A percentile compares a stretch with the other conserved stretches of the same genome.
phyloP scores from a whole-genome alignment of 129 eudicot species.

The Helianthus tuberosus region DNA sequence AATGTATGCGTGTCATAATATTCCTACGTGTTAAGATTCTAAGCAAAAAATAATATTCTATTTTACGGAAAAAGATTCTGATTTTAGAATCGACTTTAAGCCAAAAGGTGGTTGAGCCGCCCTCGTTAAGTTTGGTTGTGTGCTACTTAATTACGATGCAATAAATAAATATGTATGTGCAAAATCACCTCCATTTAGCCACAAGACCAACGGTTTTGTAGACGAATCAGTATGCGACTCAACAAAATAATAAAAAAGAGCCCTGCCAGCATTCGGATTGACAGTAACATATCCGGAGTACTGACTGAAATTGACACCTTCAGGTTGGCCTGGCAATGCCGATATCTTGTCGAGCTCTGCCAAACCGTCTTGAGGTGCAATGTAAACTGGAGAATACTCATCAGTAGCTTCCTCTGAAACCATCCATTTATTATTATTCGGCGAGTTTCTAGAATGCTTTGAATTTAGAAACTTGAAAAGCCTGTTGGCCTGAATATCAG shows the following conservation, averaged over 20 bases:
- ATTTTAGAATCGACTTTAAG: too few species aligned
- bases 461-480: constrained; percentile 23
- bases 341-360: constrained; percentile 32
- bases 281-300: constrained; percentile 44
- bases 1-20: too few species aligned
- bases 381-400: constrained; percentile 25
- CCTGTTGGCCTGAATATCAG: constrained; percentile 25
- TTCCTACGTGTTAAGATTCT: too few species aligned
- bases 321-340: constrained; percentile 38
- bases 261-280: constrained; percentile 37
- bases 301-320: constrained; percentile 32
- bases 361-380: constrained; percentile 36
- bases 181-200: constrained; percentile 41
- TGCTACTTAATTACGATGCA: not conserved
- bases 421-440: not conserved
- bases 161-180: constrained; percentile 1
- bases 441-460: constrained; percentile 13
- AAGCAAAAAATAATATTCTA: too few species aligned
- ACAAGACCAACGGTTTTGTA: constrained; percentile 38
- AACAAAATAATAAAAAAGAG: constrained; percentile 41
- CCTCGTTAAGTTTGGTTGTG: too few species aligned
- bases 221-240: constrained; percentile 39
- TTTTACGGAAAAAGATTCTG: too few species aligned
- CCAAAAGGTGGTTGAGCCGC: too few species aligned
- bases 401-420: constrained; percentile 12